Evolutionary conservation across 2,329 filamentous ascomycete genomes (phyloP), one percentile per base, ranked within the genome.

Genomic region (Venturia nashicola): DNA sequence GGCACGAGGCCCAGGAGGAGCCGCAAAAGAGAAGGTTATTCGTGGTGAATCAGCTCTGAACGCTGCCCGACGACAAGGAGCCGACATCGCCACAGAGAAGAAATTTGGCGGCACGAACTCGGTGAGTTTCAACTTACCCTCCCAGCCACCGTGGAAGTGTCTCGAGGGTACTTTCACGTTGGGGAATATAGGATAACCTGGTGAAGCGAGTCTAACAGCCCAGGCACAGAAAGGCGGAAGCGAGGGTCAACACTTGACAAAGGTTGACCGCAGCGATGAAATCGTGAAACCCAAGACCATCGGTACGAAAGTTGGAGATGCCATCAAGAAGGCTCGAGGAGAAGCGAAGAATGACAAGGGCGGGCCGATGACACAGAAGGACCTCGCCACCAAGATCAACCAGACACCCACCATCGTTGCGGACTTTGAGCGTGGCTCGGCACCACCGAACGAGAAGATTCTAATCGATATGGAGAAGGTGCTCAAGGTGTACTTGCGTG

Each of bases 261-360:
- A 97, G 82, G 92, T 99, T 76, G 94, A 97, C 82, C 92, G 93
- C 70, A 87, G 86, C 75, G 92, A 97, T 81, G 94, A 97, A 75
- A 96, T 97, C 79, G 88, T 97, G 78, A 96, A 96, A 81, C 92
- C 91, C 73, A 96, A 96, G 80, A 95, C 91, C 59, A 82, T 76
- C 65, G 91, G 91, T 74, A 82, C 83, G 72, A 82, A 84, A 64
- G 90, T 97, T 68, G 91, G 89, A 71, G 85, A 90, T 69, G 89
- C 88, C 68, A 97, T 97, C 79, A 83, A 86, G 72, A 83, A 87
- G 72, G 85, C 89, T 64, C 89, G 94, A 68, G 86, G 86, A 74
- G 85, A 88, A 74, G 87, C 90, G 75, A 89, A 89, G 77, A 91
- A 92, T 77, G 94, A 96, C 69, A 81, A 81, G 72, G 79, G 79